phyloP scores from a whole-genome alignment of 208 protist species.

The Leishmania martiniquensis region DNA sequence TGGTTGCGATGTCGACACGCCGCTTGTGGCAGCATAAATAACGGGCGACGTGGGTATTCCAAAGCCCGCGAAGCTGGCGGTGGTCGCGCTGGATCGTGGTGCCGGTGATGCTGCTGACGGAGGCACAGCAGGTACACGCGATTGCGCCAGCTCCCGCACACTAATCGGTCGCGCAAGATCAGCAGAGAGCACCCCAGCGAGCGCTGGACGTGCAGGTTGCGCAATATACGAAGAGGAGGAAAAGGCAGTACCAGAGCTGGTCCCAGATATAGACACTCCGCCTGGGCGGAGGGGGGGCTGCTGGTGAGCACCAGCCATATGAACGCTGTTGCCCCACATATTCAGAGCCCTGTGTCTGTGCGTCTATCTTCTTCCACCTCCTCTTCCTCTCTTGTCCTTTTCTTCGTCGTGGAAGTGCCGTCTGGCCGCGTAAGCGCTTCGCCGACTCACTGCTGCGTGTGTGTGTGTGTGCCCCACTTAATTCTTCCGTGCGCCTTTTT shows the following conservation, averaged over 20 bases:
- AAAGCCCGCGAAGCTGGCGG: conserved; percentile 21
- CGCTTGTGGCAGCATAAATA: conserved; percentile 42
- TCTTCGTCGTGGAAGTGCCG: neutral
- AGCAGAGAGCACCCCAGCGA: conserved; percentile 18
- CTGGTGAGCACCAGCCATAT: neutral
- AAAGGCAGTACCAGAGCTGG: neutral
- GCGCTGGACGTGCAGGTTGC: conserved; percentile 6
- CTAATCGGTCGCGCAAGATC: conserved; percentile 55
- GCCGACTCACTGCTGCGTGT: neutral
- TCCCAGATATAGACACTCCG: neutral
- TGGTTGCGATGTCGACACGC: conserved; percentile 1
- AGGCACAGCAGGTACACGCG: conserved; percentile 8
- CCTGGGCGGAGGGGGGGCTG: neutral
- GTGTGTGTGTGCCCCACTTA: neutral
- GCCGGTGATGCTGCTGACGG: neutral
- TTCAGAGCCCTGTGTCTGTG: neutral
- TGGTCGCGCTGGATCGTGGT: neutral
- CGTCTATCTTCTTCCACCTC: neutral
- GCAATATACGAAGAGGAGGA: neutral
- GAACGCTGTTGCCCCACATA: conserved; percentile 20
- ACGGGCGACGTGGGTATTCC: conserved; percentile 15
- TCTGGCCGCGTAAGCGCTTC: neutral
- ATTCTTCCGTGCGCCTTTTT: neutral
- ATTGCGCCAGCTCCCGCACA: conserved; percentile 44
- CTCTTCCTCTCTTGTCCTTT: neutral